Evolutionary conservation across 371 early-diverging fungal genomes (phyloP).

Genomic region (Mucor saturninus): DNA sequence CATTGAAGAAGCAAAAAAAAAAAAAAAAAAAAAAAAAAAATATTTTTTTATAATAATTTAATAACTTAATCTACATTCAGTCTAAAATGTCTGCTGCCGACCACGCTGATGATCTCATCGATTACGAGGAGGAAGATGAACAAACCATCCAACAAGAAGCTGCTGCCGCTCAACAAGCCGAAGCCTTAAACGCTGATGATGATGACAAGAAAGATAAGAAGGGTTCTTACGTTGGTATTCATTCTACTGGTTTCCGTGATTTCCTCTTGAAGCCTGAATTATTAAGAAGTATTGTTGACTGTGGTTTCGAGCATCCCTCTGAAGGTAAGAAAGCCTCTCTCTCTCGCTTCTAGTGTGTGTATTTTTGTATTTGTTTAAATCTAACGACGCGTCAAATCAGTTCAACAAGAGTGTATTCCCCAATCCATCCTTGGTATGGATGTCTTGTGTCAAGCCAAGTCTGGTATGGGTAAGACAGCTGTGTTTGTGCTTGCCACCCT

Average conservation of each 20-base stretch:
- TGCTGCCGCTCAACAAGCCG: slow-evolving; percentile 37
- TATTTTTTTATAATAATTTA: too few species aligned
- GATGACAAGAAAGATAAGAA: slow-evolving; percentile 87
- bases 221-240: slow-evolving; percentile 96
- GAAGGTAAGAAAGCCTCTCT: slow-evolving; percentile 66
- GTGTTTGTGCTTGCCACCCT: slow-evolving; percentile 97
- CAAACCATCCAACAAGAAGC: slow-evolving; percentile 58
- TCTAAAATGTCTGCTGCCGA: slow-evolving; percentile 42
- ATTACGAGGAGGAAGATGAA: slow-evolving; percentile 93
- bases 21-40: neutral
- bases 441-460: slow-evolving; percentile 98
- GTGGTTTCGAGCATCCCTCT: slow-evolving; percentile 99
- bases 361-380: neutral
- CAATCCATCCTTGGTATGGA: slow-evolving; percentile 96
- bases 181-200: slow-evolving; percentile 47
- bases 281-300: slow-evolving; percentile 93
- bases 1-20: neutral
- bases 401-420: slow-evolving; percentile 98
- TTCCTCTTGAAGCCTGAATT: slow-evolving; percentile 97
- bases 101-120: slow-evolving; percentile 92
- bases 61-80: neutral
- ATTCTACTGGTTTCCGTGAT: slow-evolving; percentile 98
- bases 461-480: slow-evolving; percentile 99
- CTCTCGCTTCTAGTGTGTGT: neutral
- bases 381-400: slow-evolving; percentile 47